phyloP scores from a whole-genome alignment of 2,329 filamentous ascomycete species.

The Fusarium sp. region DNA sequence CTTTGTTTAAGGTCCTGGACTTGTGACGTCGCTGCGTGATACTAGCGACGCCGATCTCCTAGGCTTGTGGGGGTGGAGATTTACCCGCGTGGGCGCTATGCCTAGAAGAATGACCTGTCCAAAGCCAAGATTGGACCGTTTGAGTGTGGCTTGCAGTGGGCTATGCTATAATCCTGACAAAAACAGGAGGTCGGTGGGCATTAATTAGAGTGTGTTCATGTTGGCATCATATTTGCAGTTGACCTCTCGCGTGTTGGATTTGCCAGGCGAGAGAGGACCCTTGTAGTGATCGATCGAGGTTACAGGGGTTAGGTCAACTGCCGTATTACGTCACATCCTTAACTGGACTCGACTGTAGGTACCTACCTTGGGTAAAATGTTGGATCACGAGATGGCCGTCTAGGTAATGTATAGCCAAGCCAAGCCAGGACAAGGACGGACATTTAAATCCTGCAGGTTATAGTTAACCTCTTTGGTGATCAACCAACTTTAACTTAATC shows the following conservation, averaged over 20 bases:
- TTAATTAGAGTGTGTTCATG: background rate
- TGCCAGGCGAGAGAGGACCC: background rate
- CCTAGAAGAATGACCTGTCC: conserved; percentile 5
- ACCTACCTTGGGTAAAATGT: background rate
- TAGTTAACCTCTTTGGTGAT: background rate
- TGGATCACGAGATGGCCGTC: background rate
- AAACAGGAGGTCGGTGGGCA: background rate
- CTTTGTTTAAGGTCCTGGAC: conserved; percentile 20
- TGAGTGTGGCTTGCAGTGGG: conserved; percentile 7
- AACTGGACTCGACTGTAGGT: background rate
- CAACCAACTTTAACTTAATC: background rate
- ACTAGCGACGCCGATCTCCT: conserved; percentile 27
- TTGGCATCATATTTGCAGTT: background rate
- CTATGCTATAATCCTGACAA: conserved; percentile 7
- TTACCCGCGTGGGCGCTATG: conserved; percentile 23
- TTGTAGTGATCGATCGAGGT: background rate
- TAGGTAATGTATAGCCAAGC: no score
- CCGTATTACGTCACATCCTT: conserved; percentile 7
- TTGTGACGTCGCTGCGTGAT: conserved; percentile 41
- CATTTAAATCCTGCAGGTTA: background rate
- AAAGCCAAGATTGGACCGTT: background rate
- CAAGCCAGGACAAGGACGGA: background rate
- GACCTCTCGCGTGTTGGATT: background rate
- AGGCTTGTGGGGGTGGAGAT: conserved; percentile 24
- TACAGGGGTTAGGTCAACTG: conserved; percentile 1